phyloP scores from a whole-genome alignment of 176 grass and related monocot species.

The Ampelocalamus luodianensis region DNA sequence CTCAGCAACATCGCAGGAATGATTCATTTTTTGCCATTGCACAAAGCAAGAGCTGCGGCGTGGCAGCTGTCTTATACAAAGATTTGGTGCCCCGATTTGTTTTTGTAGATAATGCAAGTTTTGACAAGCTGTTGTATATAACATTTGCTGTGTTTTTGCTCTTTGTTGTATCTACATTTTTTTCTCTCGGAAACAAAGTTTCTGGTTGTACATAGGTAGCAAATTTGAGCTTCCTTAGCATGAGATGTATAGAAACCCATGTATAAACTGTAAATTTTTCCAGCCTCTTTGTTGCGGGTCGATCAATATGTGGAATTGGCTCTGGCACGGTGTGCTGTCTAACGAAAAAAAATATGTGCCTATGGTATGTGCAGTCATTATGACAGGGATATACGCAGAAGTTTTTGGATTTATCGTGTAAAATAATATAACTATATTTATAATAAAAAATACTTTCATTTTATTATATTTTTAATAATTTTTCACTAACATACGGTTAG shows the following conservation, averaged over 20 bases:
- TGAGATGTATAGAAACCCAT: constrained; percentile 40
- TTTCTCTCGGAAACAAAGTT: constrained; percentile 61
- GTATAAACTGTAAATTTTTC: constrained; percentile 3
- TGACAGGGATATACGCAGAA: neutral
- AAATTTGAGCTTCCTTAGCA: constrained; percentile 15
- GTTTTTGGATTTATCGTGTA: neutral
- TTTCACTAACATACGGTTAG: neutral
- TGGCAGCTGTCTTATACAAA: constrained; percentile 21
- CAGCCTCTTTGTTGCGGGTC: neutral
- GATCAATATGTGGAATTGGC: neutral
- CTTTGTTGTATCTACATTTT: constrained; percentile 52
- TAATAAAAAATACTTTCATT: neutral
- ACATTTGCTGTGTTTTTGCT: constrained; percentile 40
- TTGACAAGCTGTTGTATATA: constrained; percentile 43
- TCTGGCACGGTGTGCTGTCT: neutral
- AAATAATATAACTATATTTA: neutral
- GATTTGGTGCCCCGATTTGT: constrained; percentile 26
- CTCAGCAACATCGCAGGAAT: constrained; percentile 83
- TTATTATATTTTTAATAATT: neutral
- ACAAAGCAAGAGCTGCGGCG: neutral
- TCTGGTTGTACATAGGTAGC: constrained; percentile 73
- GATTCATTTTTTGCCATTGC: constrained; percentile 39
- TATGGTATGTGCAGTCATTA: neutral
- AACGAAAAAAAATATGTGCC: neutral
- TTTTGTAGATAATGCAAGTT: constrained; percentile 56